Base-by-base conservation (phyloP, 2,329 filamentous ascomycete genomes). In the Pseudogymnoascus sp. region DNA sequence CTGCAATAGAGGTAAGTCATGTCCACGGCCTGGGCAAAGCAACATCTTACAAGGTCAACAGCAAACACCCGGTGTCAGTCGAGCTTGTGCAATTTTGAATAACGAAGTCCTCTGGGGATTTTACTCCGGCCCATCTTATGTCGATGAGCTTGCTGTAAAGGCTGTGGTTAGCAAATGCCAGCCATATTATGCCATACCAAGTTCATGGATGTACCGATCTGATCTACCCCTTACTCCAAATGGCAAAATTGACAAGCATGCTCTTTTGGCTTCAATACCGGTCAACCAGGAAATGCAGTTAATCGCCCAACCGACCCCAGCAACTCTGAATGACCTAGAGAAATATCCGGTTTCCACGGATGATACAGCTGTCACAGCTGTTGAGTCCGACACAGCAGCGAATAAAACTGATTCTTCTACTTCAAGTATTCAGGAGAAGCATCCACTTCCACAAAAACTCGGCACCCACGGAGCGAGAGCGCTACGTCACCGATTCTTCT, bases 141-240 rank as follows among this genome's bases (percentile, higher is more conserved):
- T 78, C 64, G 69, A 78, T 67, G 65, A 74, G 64, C 73, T 46
- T 25, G 40, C 37, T 14, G 61, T 67, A 56, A 67, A 64, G 40
- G 31, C n/a, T 4, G 53, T 64, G 18, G 65, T 66, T n/a, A 62
- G 44, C n/a, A 40, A 61, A 23, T 73, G 74, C 11, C 77, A 84
- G 56, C 81, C 82, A 1, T 85, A 83, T 70, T 85, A 85, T 67
- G 82, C 81, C 1, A 75, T 84, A 10, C 83, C 83, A 0, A 75
- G 77, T 7, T 70, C 73, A 56, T 78, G 81, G 70, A 74, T 78
- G 31, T 73, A 76, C 21, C 71, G 82, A 4, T 69, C 74, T 0
- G 71, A 73, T 2, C 75, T 85, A 25, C 81, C 82, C 0, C 73
- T 81, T 23, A 85, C 82, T 0, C 67, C 76, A 2, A 84, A 85